Conservation (phyloP, 1,284 basidiomycete species). For the Psilocybe mexicana region DNA sequence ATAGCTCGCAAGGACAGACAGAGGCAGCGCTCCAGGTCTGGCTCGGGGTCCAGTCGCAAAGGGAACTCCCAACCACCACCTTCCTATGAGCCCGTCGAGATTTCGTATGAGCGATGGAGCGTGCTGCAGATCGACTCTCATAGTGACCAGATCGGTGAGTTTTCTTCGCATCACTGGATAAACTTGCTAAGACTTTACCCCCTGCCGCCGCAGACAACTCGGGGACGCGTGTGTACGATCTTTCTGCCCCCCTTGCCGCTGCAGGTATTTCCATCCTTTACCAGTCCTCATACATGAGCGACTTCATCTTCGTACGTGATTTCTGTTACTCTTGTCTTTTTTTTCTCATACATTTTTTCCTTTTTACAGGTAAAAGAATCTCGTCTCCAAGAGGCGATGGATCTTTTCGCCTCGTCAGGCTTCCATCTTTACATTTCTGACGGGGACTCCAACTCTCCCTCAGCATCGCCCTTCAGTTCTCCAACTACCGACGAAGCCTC, state of each 20-base stretch:
- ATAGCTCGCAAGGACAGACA: conserved; percentile 61
- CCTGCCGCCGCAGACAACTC: conserved; percentile 51
- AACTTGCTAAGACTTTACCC: conserved; percentile 7
- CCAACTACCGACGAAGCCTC: conserved; percentile 37
- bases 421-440: conserved; percentile 67
- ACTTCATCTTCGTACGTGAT: conserved; percentile 74
- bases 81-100: conserved; percentile 55
- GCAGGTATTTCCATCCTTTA: conserved; percentile 85
- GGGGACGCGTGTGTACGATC: conserved; percentile 73
- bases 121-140: conserved; percentile 79
- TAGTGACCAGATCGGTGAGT: conserved; percentile 60
- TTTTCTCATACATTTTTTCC: background rate
- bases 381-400: conserved; percentile 62
- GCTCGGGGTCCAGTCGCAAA: conserved; percentile 36
- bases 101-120: conserved; percentile 70
- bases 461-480: conserved; percentile 38
- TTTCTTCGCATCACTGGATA: conserved; percentile 7
- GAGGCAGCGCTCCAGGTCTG: conserved; percentile 41
- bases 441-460: conserved; percentile 35
- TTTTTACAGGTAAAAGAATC: conserved; percentile 60
- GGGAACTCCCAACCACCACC: conserved; percentile 20
- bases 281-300: conserved; percentile 83
- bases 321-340: background rate
- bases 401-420: conserved; percentile 58
- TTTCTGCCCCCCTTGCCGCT: conserved; percentile 76